These are phyloP conservation scores for Debaryomyces coudertii DNA, from an alignment of 1,139 yeast species.

Conservation along the genomic window DNA sequence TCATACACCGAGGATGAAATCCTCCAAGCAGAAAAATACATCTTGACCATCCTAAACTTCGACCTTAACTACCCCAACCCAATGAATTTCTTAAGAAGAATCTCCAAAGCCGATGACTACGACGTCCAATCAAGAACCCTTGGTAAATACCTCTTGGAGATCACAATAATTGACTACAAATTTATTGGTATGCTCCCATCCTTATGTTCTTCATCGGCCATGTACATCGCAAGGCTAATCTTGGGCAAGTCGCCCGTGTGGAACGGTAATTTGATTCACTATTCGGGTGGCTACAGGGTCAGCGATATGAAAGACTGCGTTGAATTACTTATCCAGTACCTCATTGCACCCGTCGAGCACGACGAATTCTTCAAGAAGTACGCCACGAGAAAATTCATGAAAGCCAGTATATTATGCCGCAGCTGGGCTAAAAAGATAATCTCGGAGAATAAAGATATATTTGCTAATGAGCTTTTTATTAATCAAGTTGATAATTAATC, in stretches of 20 bases:
- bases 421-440: slow-evolving; percentile 81
- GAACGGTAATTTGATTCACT: slow-evolving; percentile 84
- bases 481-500: slow-evolving; percentile 5
- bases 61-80: slow-evolving; percentile 91
- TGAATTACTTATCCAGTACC: slow-evolving; percentile 73
- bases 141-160: slow-evolving; percentile 86
- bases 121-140: slow-evolving; percentile 90
- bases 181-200: slow-evolving; percentile 83
- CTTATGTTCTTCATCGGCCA: slow-evolving; percentile 86
- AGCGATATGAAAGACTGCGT: slow-evolving; percentile 72
- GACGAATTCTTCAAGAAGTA: slow-evolving; percentile 94
- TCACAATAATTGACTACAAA: slow-evolving; percentile 77
- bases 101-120: slow-evolving; percentile 93
- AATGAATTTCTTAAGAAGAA: slow-evolving; percentile 88
- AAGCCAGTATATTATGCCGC: slow-evolving; percentile 84
- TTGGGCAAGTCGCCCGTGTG: slow-evolving; percentile 71
- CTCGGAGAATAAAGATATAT: slow-evolving; percentile 37
- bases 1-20: slow-evolving; percentile 85
- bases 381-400: slow-evolving; percentile 88
- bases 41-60: slow-evolving; percentile 74
- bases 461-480: slow-evolving; percentile 17
- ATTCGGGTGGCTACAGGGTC: slow-evolving; percentile 88
- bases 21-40: slow-evolving; percentile 82
- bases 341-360: slow-evolving; percentile 83
- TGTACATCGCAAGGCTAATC: slow-evolving; percentile 84